Percentiles rank a stretch among this genome's conserved stretches.
phyloP scores from a whole-genome alignment of 495 filamentous ascomycete genomes.

The Cercophora scortea region DNA sequence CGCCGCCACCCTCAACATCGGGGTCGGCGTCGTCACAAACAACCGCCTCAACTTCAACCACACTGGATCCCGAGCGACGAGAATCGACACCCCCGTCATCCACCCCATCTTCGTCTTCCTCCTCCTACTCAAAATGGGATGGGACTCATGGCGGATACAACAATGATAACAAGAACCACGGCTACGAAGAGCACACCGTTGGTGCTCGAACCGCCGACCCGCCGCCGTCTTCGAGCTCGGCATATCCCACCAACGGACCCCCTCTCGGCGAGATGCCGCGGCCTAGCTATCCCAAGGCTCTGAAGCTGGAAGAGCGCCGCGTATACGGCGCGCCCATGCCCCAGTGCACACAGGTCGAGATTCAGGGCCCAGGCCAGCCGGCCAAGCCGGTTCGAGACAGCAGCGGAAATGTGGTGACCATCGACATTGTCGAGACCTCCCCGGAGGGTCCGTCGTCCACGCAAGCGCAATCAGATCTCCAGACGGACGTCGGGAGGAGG shows the following conservation, averaged over 20 bases:
- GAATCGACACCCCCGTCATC: background rate
- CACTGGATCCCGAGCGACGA: background rate
- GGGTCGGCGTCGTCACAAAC: background rate
- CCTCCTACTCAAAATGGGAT: background rate
- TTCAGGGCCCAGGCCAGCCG: slow-evolving; percentile 33
- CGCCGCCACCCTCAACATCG: slow-evolving; percentile 1
- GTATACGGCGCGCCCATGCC: slow-evolving; percentile 26
- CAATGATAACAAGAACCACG: background rate
- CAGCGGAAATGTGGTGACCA: slow-evolving; percentile 36
- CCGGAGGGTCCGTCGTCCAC: slow-evolving; percentile 2
- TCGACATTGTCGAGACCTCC: slow-evolving; percentile 50
- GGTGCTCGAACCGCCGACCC: background rate
- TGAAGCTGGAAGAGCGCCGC: slow-evolving; percentile 79
- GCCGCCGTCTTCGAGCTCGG: background rate
- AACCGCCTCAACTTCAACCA: background rate
- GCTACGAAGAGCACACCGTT: background rate
- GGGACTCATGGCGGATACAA: background rate
- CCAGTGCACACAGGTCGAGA: slow-evolving; percentile 62
- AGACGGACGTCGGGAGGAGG: background rate
- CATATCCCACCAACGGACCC: slow-evolving; percentile 1
- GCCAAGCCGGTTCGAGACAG: slow-evolving; percentile 31
- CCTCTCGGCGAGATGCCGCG: slow-evolving; percentile 5
- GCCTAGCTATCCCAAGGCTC: slow-evolving; percentile 54
- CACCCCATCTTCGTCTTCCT: background rate
- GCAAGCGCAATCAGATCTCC: background rate